Base-by-base conservation (phyloP, 805 yeast genomes). In the Lipomyces mesembrius region DNA sequence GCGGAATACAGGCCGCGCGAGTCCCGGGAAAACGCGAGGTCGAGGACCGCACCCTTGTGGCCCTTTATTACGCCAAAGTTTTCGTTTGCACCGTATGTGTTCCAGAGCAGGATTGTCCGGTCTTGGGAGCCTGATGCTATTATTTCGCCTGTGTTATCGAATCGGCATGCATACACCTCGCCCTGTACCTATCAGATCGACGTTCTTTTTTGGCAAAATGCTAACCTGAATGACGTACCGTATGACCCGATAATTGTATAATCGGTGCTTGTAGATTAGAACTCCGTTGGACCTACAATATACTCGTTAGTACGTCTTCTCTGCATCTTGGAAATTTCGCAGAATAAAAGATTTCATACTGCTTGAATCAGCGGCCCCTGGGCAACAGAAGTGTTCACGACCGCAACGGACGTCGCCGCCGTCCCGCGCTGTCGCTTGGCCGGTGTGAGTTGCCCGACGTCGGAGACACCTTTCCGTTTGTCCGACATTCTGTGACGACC, bases 91-190 rank as follows among this genome's bases (percentile, higher is more conserved):
- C 75, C 76, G 2, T 83, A 83, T 4, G 81, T 75, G 39, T 77
- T 76, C 87, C 87, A 84, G 32, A 84, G 71, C 25, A 77, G 53
- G 20, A 72, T 68, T 6, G 69, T 62, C 29, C 70, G 61, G 60
- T 90, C 94, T 20, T 80, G 68, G 2, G 92, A 90, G 4, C 87
- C 89, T 2, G 92, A 82, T 0, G 89, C 93, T 22, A 88, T 76
- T 7, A 76, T 69, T 5, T 78, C 74, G 0, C 92, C 93, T 32
- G 79, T 77, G 2, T 74, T 77, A 73, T 81, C 85, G 77, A 88
- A 88, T 59, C 81, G 78, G 4, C 84, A 82, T 1, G 85, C 75
- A 20, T 85, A 77, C 0, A 87, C 87, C 0, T 88, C 78, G 0
- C 87, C 87, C 14, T 71, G 49, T 34, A 53, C 2, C 25, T 25